Evolutionary conservation across 1,284 basidiomycete species (phyloP), one percentile per base, ranked within the genome.

Genomic region (Gastroboletus turbinatus): DNA sequence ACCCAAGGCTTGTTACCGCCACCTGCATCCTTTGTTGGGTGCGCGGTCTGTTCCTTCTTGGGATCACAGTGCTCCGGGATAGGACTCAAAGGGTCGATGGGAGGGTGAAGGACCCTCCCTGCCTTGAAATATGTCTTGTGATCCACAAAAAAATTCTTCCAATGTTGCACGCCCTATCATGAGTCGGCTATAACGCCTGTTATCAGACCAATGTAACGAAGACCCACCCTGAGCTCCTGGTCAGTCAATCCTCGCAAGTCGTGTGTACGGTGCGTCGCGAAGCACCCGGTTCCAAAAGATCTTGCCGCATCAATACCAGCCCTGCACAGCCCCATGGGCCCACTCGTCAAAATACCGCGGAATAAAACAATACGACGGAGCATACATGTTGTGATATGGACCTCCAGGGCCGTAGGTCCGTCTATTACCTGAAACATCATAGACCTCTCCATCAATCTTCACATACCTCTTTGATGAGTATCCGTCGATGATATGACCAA

Each of bases 251-350:
- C 96, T 58, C 95, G 84, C 56, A 90, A 76, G 75, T 98, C 95
- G 75, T 97, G 90, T 38, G 94, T 98, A 46, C 86, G 82, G 73
- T 98, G 95, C 14, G 82, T 82, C 66, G 87, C 80, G 78, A 98
- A 97, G 73, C 95, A 98, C 6, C 94, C 94, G 1, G 96, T 98
- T 33, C 84, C 91, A 73, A 92, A 98, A 0, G 94, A 90, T 63
- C 95, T 78, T 30, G 92, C 90, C 14, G 92, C 94, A 71, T 98
- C 95, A 53, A 81, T 75, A 10, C 95, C 95, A 53, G 92, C 87
- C 78, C 93, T 94, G 67, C 44, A 62, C 61, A 60, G 55, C 29
- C 38, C 60, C 38, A 39, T 21, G 38, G 8, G 19, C 19, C 13
- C 51, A 56, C 55, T 43, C 50, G 56, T 70, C 59, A 61, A 48